phyloP scores from a whole-genome alignment of 495 filamentous ascomycete species.

The Penicillium coprophilum region DNA sequence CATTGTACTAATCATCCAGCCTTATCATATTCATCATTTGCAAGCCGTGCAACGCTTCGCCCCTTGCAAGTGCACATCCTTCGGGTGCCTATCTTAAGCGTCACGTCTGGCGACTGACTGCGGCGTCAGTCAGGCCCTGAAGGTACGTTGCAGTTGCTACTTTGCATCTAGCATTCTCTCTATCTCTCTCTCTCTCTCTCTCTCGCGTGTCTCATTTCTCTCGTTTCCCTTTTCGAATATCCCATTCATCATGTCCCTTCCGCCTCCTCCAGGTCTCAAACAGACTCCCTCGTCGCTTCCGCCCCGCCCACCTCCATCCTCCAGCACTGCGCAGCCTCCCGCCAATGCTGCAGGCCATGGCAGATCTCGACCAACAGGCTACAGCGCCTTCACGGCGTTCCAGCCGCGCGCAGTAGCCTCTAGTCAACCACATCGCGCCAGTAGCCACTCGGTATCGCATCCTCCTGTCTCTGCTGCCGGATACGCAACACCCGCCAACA shows the following conservation, averaged over 20 bases:
- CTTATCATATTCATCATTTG: not conserved
- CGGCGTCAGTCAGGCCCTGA: conserved; percentile 47
- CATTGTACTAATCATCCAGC: too few relatives aligned
- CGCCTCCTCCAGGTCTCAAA: conserved; percentile 84
- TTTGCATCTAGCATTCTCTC: conserved; percentile 37
- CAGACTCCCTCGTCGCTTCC: conserved; percentile 73
- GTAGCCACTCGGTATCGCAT: conserved; percentile 44
- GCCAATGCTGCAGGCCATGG: conserved; percentile 40
- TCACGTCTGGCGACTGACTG: conserved; percentile 42
- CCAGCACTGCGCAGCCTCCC: conserved; percentile 46
- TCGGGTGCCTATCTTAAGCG: conserved; percentile 33
- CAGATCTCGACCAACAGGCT: conserved; percentile 33
- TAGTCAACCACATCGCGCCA: conserved; percentile 43
- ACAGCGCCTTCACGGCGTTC: conserved; percentile 55
- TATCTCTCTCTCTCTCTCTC: conserved; percentile 5
- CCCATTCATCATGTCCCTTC: conserved; percentile 93
- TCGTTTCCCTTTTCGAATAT: conserved; percentile 45
- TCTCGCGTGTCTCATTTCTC: not conserved
- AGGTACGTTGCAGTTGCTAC: conserved; percentile 59
- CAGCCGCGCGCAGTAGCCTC: conserved; percentile 63
- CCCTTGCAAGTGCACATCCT: conserved; percentile 2
- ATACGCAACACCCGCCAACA: conserved; percentile 39
- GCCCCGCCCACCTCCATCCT: conserved; percentile 73
- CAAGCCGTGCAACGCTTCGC: not conserved
- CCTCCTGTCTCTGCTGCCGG: conserved; percentile 40